Conservation (phyloP, 2,329 filamentous ascomycete genomes). For the Colletotrichum sp. region DNA sequence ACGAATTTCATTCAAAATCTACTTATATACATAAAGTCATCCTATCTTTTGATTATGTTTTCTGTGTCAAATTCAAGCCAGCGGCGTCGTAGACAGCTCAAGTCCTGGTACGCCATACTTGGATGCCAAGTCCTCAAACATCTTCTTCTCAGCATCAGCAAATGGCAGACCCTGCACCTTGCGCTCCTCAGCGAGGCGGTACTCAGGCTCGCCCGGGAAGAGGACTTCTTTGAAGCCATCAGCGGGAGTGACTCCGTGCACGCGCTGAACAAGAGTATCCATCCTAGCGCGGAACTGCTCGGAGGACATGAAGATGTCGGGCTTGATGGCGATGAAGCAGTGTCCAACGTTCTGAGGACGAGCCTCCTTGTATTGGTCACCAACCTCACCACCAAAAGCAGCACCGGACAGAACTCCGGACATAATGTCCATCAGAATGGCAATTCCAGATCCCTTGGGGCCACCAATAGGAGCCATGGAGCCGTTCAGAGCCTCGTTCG, state of each 20-base stretch:
- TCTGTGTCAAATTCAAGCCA: not conserved
- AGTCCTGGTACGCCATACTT: not conserved
- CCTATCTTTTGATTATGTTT: not conserved
- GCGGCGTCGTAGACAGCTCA: not conserved
- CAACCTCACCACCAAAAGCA: conserved; percentile 79
- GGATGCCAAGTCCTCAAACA: not conserved
- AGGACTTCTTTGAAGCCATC: conserved; percentile 62
- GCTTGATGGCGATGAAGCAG: conserved; percentile 74
- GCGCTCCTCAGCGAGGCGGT: conserved; percentile 26
- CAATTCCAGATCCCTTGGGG: conserved; percentile 77
- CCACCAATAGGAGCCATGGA: conserved; percentile 89
- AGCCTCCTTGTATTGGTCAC: conserved; percentile 75
- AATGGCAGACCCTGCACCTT: not conserved
- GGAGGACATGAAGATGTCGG: conserved; percentile 74
- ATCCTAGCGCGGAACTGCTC: conserved; percentile 72
- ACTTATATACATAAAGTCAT: not conserved
- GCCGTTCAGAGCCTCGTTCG: conserved; percentile 71
- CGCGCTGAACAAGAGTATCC: conserved; percentile 57
- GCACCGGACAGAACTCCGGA: conserved; percentile 78
- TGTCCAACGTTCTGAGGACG: conserved; percentile 75
- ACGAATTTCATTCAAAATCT: not conserved
- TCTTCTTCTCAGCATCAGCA: not conserved
- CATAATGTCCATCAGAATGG: conserved; percentile 90
- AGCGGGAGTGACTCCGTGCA: conserved; percentile 58
- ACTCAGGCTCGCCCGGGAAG: conserved; percentile 68